Percentiles rank a stretch among this genome's conserved stretches.
phyloP scores from a whole-genome alignment of 1,284 basidiomycete genomes.

The Ganoderma multipileum region DNA sequence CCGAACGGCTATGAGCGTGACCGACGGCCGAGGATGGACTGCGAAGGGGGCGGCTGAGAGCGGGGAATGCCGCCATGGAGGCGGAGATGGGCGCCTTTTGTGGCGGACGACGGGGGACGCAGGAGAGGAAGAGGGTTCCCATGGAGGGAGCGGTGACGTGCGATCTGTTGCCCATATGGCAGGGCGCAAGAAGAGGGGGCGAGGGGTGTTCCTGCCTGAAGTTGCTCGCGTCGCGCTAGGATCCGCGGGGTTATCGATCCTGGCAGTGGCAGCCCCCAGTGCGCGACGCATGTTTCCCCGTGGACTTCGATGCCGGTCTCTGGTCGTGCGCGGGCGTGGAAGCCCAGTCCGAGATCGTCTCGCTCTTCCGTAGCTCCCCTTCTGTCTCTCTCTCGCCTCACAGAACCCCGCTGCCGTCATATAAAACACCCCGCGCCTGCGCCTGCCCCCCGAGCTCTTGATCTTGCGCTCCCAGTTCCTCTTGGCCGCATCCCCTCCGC shows the following conservation, averaged over 20 bases:
- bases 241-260: constrained; percentile 25
- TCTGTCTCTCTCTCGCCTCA: constrained; percentile 17
- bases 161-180: constrained; percentile 17
- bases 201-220: constrained; percentile 20
- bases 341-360: constrained; percentile 4
- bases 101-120: neutral
- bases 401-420: constrained; percentile 9
- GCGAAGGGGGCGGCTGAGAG: neutral
- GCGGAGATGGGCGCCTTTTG: constrained; percentile 8
- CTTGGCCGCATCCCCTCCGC: constrained; percentile 10
- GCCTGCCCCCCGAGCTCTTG: constrained; percentile 14
- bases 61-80: constrained; percentile 2
- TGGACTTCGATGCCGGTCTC: constrained; percentile 2
- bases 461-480: neutral
- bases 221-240: constrained; percentile 18
- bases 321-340: constrained; percentile 2
- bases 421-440: constrained; percentile 15
- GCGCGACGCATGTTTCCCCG: constrained; percentile 5
- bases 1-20: constrained; percentile 20
- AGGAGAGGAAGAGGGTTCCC: constrained; percentile 15
- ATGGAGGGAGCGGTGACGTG: constrained; percentile 17
- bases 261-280: constrained; percentile 1
- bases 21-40: constrained; percentile 12
- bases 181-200: constrained; percentile 3
- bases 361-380: constrained; percentile 22